Base-by-base conservation (phyloP, 2,329 filamentous ascomycete genomes). In the Cladosporium sp. region DNA sequence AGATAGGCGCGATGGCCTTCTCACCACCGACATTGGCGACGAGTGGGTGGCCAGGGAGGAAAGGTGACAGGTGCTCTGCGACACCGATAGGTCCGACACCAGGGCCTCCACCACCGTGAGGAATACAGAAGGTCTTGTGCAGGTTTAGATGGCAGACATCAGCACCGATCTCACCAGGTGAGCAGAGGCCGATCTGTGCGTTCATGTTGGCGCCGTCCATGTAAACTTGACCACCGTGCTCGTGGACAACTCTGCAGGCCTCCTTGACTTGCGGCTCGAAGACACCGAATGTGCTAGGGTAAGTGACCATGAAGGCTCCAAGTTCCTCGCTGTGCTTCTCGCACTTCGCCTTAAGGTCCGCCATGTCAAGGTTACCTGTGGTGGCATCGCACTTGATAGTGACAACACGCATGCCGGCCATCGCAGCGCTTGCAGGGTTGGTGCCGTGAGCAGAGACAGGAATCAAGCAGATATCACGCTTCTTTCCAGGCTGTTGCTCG, bases 141-240 rank as follows among this genome's bases (percentile, higher is more conserved):
- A 98, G 85, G 80, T 98, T 98, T 67, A 98, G 84, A 82, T 97
- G 94, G 85, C 94, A 98, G 46, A 97, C 93, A 76, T 98, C 94
- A 32, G 94, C 94, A 23, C 94, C 94, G 70, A 98, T 96, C 77
- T 96, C 93, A 46, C 94, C 94, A 1, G 94, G 94, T 0, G 92
- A 96, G 82, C 92, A 97, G 13, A 98, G 86, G 14, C 94, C 94
- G 69, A 98, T 97, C 79, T 98, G 94, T 21, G 94, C 94, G 76
- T 97, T 98, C 92, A 97, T 95, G 82, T 98, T 98, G 70, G 94
- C 94, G 57, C 94, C 94, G 76, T 98, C 94, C 94, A 98, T 97
- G 83, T 97, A 98, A 18, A 98, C 94, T 76, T 96, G 92, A 11
- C 94, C 94, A 61, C 94, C 94, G 75, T 96, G 83, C 69, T 90